These are phyloP conservation scores for Psilocybe subaeruginosa DNA, from an alignment of 768 basidiomycete species.

Conservation along the genomic window DNA sequence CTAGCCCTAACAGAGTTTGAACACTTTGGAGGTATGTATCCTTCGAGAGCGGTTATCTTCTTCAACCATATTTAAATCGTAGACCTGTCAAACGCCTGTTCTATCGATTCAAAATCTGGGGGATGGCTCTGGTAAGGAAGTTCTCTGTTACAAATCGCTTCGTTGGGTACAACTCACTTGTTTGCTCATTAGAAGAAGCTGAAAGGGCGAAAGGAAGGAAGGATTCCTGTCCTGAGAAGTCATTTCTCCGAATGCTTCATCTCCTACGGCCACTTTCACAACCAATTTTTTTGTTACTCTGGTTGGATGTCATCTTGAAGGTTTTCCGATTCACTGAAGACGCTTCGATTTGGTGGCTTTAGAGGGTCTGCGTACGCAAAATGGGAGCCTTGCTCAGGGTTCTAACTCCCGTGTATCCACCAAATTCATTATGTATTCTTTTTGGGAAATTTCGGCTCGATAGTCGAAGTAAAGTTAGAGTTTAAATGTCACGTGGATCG, in stretches of 20 bases:
- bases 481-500: slow-evolving; percentile 21
- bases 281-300: slow-evolving; percentile 3
- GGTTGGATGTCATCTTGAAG: slow-evolving; percentile 8
- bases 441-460: slow-evolving; percentile 1
- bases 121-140: neutral
- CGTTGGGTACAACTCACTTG: neutral
- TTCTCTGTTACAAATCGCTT: neutral
- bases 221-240: neutral
- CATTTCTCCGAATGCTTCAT: neutral
- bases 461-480: slow-evolving; percentile 21
- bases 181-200: neutral
- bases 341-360: neutral
- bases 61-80: neutral
- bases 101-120: neutral
- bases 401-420: neutral
- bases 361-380: neutral
- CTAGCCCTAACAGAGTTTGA: neutral
- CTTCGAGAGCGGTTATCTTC: neutral
- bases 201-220: neutral
- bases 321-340: slow-evolving; percentile 1
- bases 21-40: neutral
- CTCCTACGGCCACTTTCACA: neutral
- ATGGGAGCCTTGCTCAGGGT: neutral
- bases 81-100: neutral
- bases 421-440: neutral